Percentiles rank a stretch among this genome's conserved stretches.
Evolutionary conservation across 2,329 filamentous ascomycete species (phyloP).

Genomic region (Metarhizium brunneum): DNA sequence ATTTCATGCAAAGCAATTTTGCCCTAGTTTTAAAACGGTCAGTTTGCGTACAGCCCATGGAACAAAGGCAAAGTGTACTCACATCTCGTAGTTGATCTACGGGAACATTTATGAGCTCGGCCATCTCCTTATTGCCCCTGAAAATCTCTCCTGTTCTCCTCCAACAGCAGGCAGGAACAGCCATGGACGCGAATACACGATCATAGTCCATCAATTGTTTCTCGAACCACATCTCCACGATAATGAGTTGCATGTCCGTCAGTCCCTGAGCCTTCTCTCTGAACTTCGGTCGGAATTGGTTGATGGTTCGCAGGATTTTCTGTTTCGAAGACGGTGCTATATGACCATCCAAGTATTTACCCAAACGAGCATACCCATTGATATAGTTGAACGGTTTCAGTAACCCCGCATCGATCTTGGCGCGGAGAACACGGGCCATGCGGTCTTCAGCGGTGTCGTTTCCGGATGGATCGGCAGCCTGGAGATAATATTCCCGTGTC

Average conservation of each 20-base stretch:
- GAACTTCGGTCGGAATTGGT: slow-evolving; percentile 91
- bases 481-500: slow-evolving; percentile 88
- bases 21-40: slow-evolving; percentile 48
- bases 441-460: slow-evolving; percentile 80
- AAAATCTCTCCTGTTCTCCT: slow-evolving; percentile 94
- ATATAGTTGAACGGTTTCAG: slow-evolving; percentile 98
- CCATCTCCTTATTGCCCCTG: slow-evolving; percentile 97
- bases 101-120: slow-evolving; percentile 85
- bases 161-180: slow-evolving; percentile 96
- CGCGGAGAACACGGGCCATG: slow-evolving; percentile 87
- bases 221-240: slow-evolving; percentile 99
- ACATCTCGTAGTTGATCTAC: slow-evolving; percentile 88
- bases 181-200: slow-evolving; percentile 97
- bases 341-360: slow-evolving; percentile 85
- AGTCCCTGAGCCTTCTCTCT: slow-evolving; percentile 86
- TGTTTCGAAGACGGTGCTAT: slow-evolving; percentile 75
- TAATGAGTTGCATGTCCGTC: slow-evolving; percentile 87
- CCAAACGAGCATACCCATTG: slow-evolving; percentile 84
- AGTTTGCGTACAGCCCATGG: not conserved
- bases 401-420: slow-evolving; percentile 92
- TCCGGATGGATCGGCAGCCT: slow-evolving; percentile 88
- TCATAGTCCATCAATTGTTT: slow-evolving; percentile 95
- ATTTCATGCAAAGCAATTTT: slow-evolving; percentile 94
- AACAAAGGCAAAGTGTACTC: slow-evolving; percentile 24
- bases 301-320: slow-evolving; percentile 84